phyloP scores from a whole-genome alignment of 2,329 filamentous ascomycete genomes.

The Talaromyces atroroseus region DNA sequence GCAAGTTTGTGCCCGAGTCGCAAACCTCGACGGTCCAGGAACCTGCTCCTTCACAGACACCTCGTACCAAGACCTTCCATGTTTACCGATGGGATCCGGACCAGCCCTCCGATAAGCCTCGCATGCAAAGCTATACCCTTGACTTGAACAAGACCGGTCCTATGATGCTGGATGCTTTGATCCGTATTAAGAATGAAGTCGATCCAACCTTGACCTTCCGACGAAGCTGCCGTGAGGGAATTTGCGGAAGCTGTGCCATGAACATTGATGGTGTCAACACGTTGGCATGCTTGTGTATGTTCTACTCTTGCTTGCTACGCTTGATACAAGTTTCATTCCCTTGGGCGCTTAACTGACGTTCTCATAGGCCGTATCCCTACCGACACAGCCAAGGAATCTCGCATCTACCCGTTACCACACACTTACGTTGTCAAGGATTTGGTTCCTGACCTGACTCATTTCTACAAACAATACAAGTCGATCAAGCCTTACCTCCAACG shows the following conservation, averaged over 20 bases:
- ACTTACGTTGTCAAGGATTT: conserved; percentile 99
- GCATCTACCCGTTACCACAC: conserved; percentile 97
- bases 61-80: conserved; percentile 86
- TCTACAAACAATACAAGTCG: conserved; percentile 99
- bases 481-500: conserved; percentile 98
- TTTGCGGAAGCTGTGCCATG: conserved; percentile 98
- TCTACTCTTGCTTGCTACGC: too few species aligned
- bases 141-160: conserved; percentile 98
- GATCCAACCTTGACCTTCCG: conserved; percentile 96
- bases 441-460: conserved; percentile 93
- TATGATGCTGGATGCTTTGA: conserved; percentile 95
- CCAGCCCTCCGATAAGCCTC: conserved; percentile 82
- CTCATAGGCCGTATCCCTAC: conserved; percentile 80
- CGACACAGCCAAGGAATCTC: conserved; percentile 72
- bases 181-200: conserved; percentile 98
- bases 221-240: conserved; percentile 93
- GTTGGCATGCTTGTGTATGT: conserved; percentile 91
- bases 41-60: conserved; percentile 51
- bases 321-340: background rate
- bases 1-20: conserved; percentile 39
- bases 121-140: conserved; percentile 90
- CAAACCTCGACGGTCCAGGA: conserved; percentile 59
- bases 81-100: conserved; percentile 99
- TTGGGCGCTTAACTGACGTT: conserved; percentile 12
- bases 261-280: conserved; percentile 99